Conservation (phyloP, 257 asterid genomes). For the Scutellaria baicalensis region DNA sequence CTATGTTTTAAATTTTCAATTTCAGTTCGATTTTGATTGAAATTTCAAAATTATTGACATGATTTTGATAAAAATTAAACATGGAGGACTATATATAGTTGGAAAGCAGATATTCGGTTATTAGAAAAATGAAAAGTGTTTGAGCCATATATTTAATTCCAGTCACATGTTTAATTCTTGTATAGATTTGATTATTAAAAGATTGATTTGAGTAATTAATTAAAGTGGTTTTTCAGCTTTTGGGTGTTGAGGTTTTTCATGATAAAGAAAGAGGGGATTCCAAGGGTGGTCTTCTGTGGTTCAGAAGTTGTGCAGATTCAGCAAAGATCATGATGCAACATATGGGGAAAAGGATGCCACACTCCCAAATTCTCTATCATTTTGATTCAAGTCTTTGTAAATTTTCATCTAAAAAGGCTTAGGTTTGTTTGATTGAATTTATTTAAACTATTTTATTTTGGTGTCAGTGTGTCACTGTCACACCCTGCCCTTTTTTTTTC, state of each 20-base stretch:
- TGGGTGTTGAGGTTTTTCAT: background rate
- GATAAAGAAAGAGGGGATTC: background rate
- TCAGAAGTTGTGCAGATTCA: background rate
- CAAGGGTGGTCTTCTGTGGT: conserved; percentile 8
- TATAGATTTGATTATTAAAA: background rate
- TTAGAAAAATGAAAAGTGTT: too few species aligned
- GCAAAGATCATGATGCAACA: background rate
- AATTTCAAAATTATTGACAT: too few species aligned
- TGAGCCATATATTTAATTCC: too few species aligned
- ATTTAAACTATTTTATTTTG: background rate
- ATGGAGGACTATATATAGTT: too few species aligned
- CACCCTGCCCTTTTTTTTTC: too few species aligned
- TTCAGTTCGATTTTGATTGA: background rate
- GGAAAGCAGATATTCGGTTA: too few species aligned
- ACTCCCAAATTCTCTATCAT: background rate
- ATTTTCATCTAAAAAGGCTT: background rate
- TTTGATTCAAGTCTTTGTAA: background rate
- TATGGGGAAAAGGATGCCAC: conserved; percentile 13
- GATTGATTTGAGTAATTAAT: background rate
- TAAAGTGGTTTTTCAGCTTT: conserved; percentile 5
- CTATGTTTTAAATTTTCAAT: background rate
- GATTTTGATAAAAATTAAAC: too few species aligned
- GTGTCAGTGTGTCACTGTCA: too few species aligned
- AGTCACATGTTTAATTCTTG: too few species aligned
- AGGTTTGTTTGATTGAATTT: background rate